These are phyloP conservation scores for Gossypium davidsonii DNA, from an alignment of 441 rosid species.

Conservation along the genomic window DNA sequence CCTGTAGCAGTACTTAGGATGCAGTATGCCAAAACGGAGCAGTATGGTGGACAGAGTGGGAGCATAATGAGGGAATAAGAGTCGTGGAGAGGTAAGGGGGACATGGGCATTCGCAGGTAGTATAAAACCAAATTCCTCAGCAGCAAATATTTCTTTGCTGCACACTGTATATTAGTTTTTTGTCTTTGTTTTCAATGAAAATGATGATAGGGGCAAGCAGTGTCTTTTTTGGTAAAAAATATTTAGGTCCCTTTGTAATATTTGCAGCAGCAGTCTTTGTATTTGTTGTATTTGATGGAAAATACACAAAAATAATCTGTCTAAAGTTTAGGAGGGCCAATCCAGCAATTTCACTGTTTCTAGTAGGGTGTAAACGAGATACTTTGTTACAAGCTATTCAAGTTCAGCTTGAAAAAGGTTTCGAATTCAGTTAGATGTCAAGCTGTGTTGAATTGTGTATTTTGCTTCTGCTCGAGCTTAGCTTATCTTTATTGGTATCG, in stretches of 20 bases:
- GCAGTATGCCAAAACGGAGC: slow-evolving; percentile 50
- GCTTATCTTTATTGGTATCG: not conserved
- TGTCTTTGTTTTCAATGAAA: slow-evolving; percentile 13
- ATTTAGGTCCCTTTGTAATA: slow-evolving; percentile 36
- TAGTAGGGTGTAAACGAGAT: not conserved
- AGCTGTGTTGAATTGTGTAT: not conserved
- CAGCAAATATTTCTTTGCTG: slow-evolving; percentile 24
- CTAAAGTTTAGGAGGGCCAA: slow-evolving; percentile 11
- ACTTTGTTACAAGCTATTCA: not conserved
- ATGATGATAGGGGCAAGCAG: slow-evolving; percentile 32
- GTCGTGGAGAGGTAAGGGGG: slow-evolving; percentile 54
- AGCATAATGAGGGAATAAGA: slow-evolving; percentile 43
- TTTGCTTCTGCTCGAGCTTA: not conserved
- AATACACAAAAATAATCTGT: slow-evolving; percentile 48
- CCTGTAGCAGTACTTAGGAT: slow-evolving; percentile 55
- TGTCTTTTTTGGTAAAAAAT: slow-evolving; percentile 31
- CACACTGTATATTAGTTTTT: slow-evolving; percentile 51
- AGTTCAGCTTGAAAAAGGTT: not conserved
- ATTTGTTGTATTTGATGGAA: slow-evolving; percentile 51
- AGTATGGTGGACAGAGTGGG: slow-evolving; percentile 40
- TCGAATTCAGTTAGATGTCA: not conserved
- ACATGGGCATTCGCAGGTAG: slow-evolving; percentile 55
- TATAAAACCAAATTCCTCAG: slow-evolving; percentile 16
- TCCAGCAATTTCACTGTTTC: not conserved
- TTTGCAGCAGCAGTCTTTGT: slow-evolving; percentile 34